Evolutionary conservation across 2,329 filamentous ascomycete genomes (phyloP).

Genomic region (Pyricularia grisea): DNA sequence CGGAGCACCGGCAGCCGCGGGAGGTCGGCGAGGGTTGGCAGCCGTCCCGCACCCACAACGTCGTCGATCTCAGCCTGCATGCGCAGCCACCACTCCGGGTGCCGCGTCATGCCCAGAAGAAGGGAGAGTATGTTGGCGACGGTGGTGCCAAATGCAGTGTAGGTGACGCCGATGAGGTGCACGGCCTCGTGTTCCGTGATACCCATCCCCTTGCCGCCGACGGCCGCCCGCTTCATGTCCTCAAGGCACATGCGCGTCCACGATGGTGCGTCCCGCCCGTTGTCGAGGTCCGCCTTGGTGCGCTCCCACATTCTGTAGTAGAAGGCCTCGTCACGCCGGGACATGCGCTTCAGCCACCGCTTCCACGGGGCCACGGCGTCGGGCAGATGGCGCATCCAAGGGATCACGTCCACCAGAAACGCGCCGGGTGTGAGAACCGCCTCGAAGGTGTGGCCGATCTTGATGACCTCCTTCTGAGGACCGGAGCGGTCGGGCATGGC

Average conservation of each 20-base stretch:
- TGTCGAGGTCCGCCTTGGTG: background rate
- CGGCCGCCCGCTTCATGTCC: background rate
- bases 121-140: background rate
- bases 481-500: background rate
- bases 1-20: conserved; percentile 20
- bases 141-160: background rate
- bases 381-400: background rate
- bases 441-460: background rate
- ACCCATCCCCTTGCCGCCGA: background rate
- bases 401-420: background rate
- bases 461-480: background rate
- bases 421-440: background rate
- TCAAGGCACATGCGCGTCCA: background rate
- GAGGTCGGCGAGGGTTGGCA: conserved; percentile 21
- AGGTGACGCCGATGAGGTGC: background rate
- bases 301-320: background rate
- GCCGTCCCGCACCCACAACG: conserved; percentile 20
- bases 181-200: background rate
- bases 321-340: background rate
- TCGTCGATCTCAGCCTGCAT: conserved; percentile 32
- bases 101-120: conserved; percentile 33
- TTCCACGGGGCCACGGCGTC: background rate
- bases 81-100: conserved; percentile 29
- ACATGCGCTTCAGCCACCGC: background rate
- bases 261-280: background rate